phyloP scores from a whole-genome alignment of 169 alveolate genomes.

The Theileria orientalis region DNA sequence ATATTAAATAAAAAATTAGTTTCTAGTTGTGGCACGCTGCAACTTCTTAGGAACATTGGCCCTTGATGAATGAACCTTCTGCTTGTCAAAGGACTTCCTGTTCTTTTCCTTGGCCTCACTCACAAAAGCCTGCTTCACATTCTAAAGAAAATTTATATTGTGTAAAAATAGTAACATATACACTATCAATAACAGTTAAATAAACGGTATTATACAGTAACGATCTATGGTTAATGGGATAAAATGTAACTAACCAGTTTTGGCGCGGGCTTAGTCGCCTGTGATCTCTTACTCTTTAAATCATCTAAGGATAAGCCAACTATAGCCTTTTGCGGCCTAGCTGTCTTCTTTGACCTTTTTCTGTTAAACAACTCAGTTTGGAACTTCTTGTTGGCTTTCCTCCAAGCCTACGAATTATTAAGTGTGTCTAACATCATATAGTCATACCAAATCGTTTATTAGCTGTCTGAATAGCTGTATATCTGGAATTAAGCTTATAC shows the following conservation, averaged over 20 bases:
- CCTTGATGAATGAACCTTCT: slow-evolving; percentile 21
- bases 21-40: slow-evolving; percentile 16
- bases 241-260: slow-evolving; percentile 31
- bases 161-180: neutral
- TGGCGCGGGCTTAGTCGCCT: slow-evolving; percentile 46
- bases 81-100: slow-evolving; percentile 38
- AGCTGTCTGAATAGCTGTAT: neutral
- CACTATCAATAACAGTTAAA: neutral
- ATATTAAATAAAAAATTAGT: neutral
- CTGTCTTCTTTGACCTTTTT: slow-evolving; percentile 83
- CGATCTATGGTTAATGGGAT: slow-evolving; percentile 21
- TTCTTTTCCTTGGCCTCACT: slow-evolving; percentile 65
- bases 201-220: neutral
- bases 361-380: slow-evolving; percentile 69
- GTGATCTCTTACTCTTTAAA: slow-evolving; percentile 74
- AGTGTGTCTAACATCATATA: too few relatives aligned
- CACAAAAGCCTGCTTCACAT: slow-evolving; percentile 47
- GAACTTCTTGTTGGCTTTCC: slow-evolving; percentile 94
- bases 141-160: slow-evolving; percentile 12
- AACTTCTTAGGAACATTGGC: slow-evolving; percentile 50
- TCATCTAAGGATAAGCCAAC: slow-evolving; percentile 95
- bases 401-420: slow-evolving; percentile 83
- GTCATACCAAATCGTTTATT: too few relatives aligned
- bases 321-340: slow-evolving; percentile 92
- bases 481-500: neutral